Percentiles rank a stretch among this genome's conserved stretches.
Conservation (phyloP, 495 filamentous ascomycete species). For the Penicillium cosmopolitanum region DNA sequence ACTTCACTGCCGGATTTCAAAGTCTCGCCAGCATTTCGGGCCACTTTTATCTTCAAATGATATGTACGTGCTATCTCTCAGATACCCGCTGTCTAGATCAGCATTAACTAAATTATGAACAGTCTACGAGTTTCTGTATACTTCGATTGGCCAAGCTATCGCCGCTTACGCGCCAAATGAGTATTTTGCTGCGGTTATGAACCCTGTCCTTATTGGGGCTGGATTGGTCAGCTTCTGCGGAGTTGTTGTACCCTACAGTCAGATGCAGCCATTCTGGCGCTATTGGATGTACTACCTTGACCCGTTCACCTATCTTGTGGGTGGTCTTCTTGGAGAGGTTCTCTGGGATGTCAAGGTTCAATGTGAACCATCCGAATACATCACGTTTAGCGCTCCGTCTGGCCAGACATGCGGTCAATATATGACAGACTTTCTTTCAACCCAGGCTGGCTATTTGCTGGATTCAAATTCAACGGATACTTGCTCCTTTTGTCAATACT, state of each 20-base stretch:
- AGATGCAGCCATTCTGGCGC: slow-evolving; percentile 59
- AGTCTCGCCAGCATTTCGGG: slow-evolving; percentile 44
- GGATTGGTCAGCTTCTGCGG: slow-evolving; percentile 59
- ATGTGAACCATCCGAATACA: slow-evolving; percentile 61
- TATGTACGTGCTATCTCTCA: slow-evolving; percentile 41
- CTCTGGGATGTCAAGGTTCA: slow-evolving; percentile 52
- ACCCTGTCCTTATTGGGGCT: slow-evolving; percentile 52
- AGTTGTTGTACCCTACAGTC: slow-evolving; percentile 54
- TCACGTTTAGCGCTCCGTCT: slow-evolving; percentile 61
- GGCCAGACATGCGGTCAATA: slow-evolving; percentile 73
- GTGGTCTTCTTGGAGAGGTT: slow-evolving; percentile 47
- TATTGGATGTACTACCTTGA: slow-evolving; percentile 64
- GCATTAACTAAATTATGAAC: neutral
- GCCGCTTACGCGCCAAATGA: slow-evolving; percentile 60
- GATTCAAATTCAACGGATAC: slow-evolving; percentile 53
- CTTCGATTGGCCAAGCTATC: slow-evolving; percentile 49
- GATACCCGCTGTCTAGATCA: too few species aligned
- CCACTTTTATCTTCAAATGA: slow-evolving; percentile 51
- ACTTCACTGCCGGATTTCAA: slow-evolving; percentile 60
- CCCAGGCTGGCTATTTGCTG: slow-evolving; percentile 60
- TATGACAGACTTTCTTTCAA: slow-evolving; percentile 54
- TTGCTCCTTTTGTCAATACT: slow-evolving; percentile 67
- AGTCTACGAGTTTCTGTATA: slow-evolving; percentile 53
- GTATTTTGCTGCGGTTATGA: slow-evolving; percentile 57
- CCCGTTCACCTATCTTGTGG: slow-evolving; percentile 59